Percentiles rank a stretch among this genome's conserved stretches.
phyloP scores from a whole-genome alignment of 176 grass and related monocot genomes.

The Carex myosuroides region DNA sequence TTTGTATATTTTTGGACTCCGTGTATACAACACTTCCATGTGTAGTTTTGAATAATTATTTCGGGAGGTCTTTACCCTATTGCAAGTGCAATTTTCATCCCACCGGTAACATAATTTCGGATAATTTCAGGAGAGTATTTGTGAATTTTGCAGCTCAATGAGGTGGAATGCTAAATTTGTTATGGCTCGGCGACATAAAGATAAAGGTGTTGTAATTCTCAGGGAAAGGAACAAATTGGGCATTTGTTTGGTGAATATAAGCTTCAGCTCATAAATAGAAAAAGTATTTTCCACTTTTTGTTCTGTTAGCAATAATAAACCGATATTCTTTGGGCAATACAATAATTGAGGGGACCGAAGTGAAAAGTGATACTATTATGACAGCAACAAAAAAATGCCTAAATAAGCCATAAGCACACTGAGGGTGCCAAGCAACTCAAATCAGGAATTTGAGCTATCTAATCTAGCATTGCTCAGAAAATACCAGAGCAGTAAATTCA shows the following conservation, averaged over 20 bases:
- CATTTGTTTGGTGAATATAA: too few relatives aligned
- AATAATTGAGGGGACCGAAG: too few relatives aligned
- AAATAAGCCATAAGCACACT: too few relatives aligned
- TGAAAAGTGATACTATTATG: too few relatives aligned
- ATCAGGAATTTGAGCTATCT: not conserved
- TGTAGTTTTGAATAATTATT: not conserved
- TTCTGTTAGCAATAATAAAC: too few relatives aligned
- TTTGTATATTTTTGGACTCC: not conserved
- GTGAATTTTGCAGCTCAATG: not conserved
- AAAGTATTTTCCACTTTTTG: too few relatives aligned
- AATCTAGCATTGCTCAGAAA: conserved; percentile 18
- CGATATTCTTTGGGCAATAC: too few relatives aligned
- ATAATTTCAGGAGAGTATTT: not conserved
- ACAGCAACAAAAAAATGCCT: too few relatives aligned
- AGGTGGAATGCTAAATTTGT: not conserved
- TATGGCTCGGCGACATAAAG: not conserved
- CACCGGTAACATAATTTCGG: not conserved
- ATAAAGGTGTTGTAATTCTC: not conserved
- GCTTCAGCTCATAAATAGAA: too few relatives aligned
- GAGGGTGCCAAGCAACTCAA: not conserved
- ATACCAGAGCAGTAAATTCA: conserved; percentile 8
- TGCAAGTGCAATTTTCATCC: not conserved
- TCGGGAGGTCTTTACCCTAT: not conserved
- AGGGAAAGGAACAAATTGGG: not conserved
- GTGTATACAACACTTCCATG: not conserved